phyloP scores from a whole-genome alignment of 768 basidiomycete genomes.

The Termitomyces titanicus region DNA sequence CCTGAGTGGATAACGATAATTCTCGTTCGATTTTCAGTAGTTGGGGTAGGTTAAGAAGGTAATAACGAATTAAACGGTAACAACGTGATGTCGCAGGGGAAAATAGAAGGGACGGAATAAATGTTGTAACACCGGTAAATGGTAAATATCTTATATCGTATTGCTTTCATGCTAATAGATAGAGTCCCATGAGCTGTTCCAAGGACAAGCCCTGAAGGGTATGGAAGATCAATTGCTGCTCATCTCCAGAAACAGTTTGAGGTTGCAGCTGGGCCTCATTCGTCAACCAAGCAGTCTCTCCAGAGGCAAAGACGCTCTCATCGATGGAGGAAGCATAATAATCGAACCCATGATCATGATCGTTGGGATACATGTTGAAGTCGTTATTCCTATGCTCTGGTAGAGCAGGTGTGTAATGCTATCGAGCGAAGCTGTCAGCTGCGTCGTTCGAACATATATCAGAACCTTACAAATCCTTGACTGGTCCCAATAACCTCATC shows the following conservation, averaged over 20 bases:
- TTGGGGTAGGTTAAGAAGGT: too few relatives aligned
- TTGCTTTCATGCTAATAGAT: neutral
- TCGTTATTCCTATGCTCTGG: neutral
- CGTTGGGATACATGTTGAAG: neutral
- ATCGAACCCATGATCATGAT: neutral
- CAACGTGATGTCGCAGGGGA: too few relatives aligned
- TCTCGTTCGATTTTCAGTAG: too few relatives aligned
- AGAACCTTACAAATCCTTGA: neutral
- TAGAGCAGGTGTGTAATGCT: neutral
- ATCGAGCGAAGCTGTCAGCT: neutral
- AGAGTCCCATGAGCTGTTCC: neutral
- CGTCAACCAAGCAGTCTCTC: neutral
- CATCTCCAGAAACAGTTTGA: neutral
- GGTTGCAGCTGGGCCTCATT: neutral
- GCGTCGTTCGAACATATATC: neutral
- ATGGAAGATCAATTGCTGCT: neutral
- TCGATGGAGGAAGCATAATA: neutral
- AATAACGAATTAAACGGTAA: too few relatives aligned
- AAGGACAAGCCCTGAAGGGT: neutral
- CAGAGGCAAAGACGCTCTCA: neutral
- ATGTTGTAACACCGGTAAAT: too few relatives aligned
- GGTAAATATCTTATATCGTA: too few relatives aligned
- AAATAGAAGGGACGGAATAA: too few relatives aligned
- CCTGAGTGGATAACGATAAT: too few relatives aligned
- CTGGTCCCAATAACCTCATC: neutral